Base-by-base conservation (phyloP, 192 early-diverging fungal species). In the Phlyctochytrium planicorne region DNA sequence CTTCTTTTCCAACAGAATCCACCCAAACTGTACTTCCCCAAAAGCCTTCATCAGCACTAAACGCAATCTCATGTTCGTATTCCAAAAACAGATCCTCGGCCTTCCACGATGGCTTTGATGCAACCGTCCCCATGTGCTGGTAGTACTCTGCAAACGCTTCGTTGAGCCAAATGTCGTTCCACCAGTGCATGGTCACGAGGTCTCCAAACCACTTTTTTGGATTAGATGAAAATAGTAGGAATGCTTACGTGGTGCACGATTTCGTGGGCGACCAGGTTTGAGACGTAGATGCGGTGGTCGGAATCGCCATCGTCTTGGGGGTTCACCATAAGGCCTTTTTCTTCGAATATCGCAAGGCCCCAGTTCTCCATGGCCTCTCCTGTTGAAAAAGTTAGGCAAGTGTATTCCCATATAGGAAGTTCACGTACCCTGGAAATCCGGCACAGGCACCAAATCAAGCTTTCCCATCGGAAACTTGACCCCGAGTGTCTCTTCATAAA, bases 281-380 rank as follows among this genome's bases (percentile, higher is more conserved):
- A 60, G 16, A 70, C 71, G 32, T 70, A 60, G 56, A 73, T 35
- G 63, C 68, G 78, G 34, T 57, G 47, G 23, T 34, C 50, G 20
- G 70, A 47, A 2, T 57, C 34, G 2, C 65, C 71, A 20, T 10
- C 2, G 27, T 37, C 59, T 20, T 31, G 32, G 10, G 73, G 60
- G 23, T 68, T 62, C 2, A 76, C 30, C n/a, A 52, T 71, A 16
- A 70, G 66, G 53, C 47, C 70, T 37, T 4, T 60, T 27, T 16
- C 60, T 1, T n/a, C 60, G 63, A 68, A 66, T 34, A 60, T 66
- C 35, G 52, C 34, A 24, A 82, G 63, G n/a, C 80, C 80, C 81
- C 76, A 86, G 75, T 88, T 88, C 61, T 87, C 85, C 85, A 88
- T 87, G 1, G 79, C 85, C 20, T 87, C 86, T 14, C 79, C 76